Base-by-base conservation (phyloP, 1,284 basidiomycete genomes). In the Heterobasidion occidentale region DNA sequence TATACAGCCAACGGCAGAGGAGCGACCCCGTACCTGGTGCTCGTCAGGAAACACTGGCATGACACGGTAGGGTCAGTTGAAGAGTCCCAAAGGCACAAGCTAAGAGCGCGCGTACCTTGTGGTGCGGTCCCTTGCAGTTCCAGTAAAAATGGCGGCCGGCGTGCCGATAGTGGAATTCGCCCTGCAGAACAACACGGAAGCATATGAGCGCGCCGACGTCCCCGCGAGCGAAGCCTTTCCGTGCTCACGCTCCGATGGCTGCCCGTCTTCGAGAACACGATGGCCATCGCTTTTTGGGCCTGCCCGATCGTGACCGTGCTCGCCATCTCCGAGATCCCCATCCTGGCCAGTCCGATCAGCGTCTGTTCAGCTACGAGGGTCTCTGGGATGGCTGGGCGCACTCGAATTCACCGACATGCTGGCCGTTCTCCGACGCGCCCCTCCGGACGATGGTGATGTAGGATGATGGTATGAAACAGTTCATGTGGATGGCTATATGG, bases 371-470 rank as follows among this genome's bases (percentile, higher is more conserved):
- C 12, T 12, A 42, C 38, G 38, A 9, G 38, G 38, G n/a, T 11
- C 11, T n/a, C 12, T 42, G 38, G 12, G 38, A 42, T 9, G 38
- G 38, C 38, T 11, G 3, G 5, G 9, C 69, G 14, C 53, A 75
- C 74, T 75, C 73, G 60, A 75, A 75, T 46, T 74, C 71, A 9
- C 66, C 71, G 12, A 76, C 67, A 36, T 63, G 58, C 20, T 69
- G 65, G 1, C 71, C 72, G 36, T 62, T 53, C 27, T 67, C 66
- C 3, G 63, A 65, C 7, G 60, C 68, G 7, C 69, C 69, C 35
- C 68, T 66, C n/a, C 64, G 63, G 15, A 77, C 53, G 9, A 68
- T 67, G 7, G 75, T 76, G 45, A 74, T 71, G 53, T 65, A 69
- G 2, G 70, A 71, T 8, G 68, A 65, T 0, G 74, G 74, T 38